These are phyloP conservation scores for Teratosphaeria pseudoeucalypti DNA, from an alignment of 2,329 filamentous ascomycete species.

Conservation along the genomic window DNA sequence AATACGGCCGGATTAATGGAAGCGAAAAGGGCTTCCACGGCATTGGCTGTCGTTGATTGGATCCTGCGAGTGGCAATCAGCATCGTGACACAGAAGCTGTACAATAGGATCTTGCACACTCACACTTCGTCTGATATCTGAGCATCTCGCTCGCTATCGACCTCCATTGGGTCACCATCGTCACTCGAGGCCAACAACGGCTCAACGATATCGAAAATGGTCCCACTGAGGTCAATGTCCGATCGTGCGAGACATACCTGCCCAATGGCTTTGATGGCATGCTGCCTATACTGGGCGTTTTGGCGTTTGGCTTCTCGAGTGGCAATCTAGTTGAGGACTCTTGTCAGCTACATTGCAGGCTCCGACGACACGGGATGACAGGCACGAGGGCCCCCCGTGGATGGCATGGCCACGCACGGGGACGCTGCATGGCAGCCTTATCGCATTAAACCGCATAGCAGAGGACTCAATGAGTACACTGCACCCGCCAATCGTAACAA, in stretches of 20 bases:
- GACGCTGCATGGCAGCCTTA: not conserved
- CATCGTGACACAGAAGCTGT: not conserved
- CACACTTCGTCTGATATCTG: constrained; percentile 18
- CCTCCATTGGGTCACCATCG: constrained; percentile 53
- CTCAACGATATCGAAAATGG: constrained; percentile 54
- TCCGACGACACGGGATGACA: not conserved
- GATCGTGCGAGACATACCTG: constrained; percentile 57
- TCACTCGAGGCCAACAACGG: constrained; percentile 48
- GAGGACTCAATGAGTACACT: too few relatives aligned
- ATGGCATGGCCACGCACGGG: not conserved
- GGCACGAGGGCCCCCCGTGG: not conserved
- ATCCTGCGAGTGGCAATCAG: constrained; percentile 11
- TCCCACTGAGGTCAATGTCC: constrained; percentile 59
- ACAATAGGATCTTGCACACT: constrained; percentile 6
- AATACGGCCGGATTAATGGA: constrained; percentile 19
- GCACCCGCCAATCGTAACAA: not conserved
- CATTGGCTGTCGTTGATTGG: constrained; percentile 17
- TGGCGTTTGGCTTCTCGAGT: constrained; percentile 84
- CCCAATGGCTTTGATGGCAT: constrained; percentile 63
- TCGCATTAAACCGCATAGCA: too few relatives aligned
- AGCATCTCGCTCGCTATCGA: constrained; percentile 39
- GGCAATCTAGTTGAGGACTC: constrained; percentile 46
- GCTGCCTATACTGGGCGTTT: constrained; percentile 71
- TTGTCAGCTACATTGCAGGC: not conserved
- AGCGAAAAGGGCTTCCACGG: constrained; percentile 20